phyloP scores from a whole-genome alignment of 345 rosid species.

The Hibiscus mutabilis region DNA sequence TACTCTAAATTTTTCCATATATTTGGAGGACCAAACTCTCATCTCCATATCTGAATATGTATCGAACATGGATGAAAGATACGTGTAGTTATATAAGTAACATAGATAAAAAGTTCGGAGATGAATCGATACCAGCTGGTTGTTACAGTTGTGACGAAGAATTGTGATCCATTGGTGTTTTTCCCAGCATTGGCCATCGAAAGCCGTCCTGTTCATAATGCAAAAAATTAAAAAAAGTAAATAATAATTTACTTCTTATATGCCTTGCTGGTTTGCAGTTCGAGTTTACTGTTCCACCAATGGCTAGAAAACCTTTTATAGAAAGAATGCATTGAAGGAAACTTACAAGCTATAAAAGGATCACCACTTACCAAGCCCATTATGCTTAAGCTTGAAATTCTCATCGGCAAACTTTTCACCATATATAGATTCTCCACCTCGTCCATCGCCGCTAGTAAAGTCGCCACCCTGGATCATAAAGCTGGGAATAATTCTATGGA shows the following conservation, averaged over 20 bases:
- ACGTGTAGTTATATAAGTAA: neutral
- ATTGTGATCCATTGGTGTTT: slow-evolving; percentile 86
- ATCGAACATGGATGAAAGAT: neutral
- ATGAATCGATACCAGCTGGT: slow-evolving; percentile 56
- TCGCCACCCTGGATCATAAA: slow-evolving; percentile 93
- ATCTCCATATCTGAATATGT: neutral
- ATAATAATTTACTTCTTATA: neutral
- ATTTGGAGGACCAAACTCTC: neutral
- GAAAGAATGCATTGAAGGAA: neutral
- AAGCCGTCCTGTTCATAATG: slow-evolving; percentile 38
- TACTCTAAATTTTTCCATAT: neutral
- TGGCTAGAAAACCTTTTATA: neutral
- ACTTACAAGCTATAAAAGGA: neutral
- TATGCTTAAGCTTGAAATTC: slow-evolving; percentile 87
- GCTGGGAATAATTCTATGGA: slow-evolving; percentile 89
- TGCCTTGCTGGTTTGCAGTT: neutral
- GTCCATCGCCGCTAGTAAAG: no score
- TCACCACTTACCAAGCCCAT: slow-evolving; percentile 54
- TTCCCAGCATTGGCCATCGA: slow-evolving; percentile 91
- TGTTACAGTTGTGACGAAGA: slow-evolving; percentile 79
- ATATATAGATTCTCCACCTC: slow-evolving; percentile 43
- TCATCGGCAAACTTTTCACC: slow-evolving; percentile 84
- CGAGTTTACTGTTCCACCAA: neutral
- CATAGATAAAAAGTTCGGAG: neutral
- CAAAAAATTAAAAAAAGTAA: neutral